phyloP scores from a whole-genome alignment of 1,139 yeast genomes.

The Pichia sp. region DNA sequence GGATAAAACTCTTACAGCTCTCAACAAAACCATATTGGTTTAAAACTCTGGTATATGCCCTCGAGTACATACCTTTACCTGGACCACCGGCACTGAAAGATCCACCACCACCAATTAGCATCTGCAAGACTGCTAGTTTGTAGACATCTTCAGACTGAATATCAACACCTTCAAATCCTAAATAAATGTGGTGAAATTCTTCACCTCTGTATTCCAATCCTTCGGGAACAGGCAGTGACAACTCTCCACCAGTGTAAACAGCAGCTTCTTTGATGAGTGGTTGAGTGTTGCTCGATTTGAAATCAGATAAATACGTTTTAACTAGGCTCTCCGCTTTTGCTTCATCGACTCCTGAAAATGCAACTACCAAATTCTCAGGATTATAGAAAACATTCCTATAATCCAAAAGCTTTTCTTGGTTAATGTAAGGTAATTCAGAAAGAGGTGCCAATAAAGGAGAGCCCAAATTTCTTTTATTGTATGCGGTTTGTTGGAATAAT shows the following conservation, averaged over 20 bases:
- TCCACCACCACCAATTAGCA: conserved; percentile 95
- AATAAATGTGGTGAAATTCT: conserved; percentile 77
- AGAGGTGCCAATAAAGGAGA: conserved; percentile 78
- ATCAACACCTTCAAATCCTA: conserved; percentile 85
- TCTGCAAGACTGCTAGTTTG: conserved; percentile 85
- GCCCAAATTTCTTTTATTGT: conserved; percentile 65
- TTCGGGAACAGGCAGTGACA: conserved; percentile 63
- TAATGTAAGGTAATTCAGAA: conserved; percentile 52
- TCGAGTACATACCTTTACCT: conserved; percentile 98
- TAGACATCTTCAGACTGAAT: conserved; percentile 81
- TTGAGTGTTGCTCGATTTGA: conserved; percentile 28
- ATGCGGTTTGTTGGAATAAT: conserved; percentile 77
- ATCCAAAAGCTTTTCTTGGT: conserved; percentile 42
- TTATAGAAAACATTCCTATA: conserved; percentile 65
- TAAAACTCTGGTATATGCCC: conserved; percentile 84
- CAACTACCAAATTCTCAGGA: conserved; percentile 79
- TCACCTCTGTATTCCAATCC: conserved; percentile 58
- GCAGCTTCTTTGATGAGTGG: conserved; percentile 39
- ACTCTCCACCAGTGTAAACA: conserved; percentile 71
- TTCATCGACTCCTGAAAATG: conserved; percentile 82
- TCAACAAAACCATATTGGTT: conserved; percentile 91
- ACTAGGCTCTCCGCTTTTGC: conserved; percentile 60
- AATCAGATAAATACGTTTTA: conserved; percentile 54
- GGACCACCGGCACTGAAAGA: conserved; percentile 99
- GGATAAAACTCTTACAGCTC: conserved; percentile 81